These are phyloP conservation scores for Tylopilus cervinicoccineus DNA, from an alignment of 768 basidiomycete species.

Conservation along the genomic window DNA sequence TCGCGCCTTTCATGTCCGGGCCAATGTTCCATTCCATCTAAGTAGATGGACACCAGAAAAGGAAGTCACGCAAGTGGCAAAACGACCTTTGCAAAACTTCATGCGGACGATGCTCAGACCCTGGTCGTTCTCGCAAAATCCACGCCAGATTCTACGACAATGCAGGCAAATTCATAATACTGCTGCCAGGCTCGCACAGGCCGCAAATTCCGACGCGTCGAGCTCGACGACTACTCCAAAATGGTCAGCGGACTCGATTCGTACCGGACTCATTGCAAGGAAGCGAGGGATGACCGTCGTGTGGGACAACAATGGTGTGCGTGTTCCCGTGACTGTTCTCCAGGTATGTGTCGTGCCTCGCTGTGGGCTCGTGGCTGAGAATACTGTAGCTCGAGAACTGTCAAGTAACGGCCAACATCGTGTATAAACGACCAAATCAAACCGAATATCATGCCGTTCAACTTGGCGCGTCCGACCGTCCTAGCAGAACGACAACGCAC, in stretches of 20 bases:
- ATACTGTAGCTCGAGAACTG: conserved; percentile 71
- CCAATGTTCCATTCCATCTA: conserved; percentile 79
- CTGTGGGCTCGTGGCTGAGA: conserved; percentile 10
- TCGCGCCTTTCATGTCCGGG: conserved; percentile 47
- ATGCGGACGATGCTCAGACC: conserved; percentile 46
- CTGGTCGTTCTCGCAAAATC: conserved; percentile 43
- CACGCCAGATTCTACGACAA: conserved; percentile 30
- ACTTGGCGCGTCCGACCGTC: conserved; percentile 78
- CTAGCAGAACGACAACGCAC: conserved; percentile 64
- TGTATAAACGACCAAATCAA: conserved; percentile 57
- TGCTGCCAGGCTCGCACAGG: conserved; percentile 29
- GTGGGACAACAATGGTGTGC: conserved; percentile 87
- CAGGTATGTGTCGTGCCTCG: conserved; percentile 55
- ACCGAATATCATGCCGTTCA: conserved; percentile 90
- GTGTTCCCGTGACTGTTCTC: conserved; percentile 89
- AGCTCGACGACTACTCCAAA: conserved; percentile 37
- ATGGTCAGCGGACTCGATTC: conserved; percentile 83
- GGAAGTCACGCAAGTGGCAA: conserved; percentile 6
- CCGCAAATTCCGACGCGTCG: conserved; percentile 16
- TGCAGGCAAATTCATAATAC: conserved; percentile 45
- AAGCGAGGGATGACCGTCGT: conserved; percentile 95
- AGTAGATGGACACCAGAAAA: conserved; percentile 18
- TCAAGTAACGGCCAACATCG: conserved; percentile 81
- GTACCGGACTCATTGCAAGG: conserved; percentile 89
- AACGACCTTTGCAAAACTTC: conserved; percentile 6